These are phyloP conservation scores for Aleurites moluccanus DNA, from an alignment of 441 rosid species.

Conservation along the genomic window DNA sequence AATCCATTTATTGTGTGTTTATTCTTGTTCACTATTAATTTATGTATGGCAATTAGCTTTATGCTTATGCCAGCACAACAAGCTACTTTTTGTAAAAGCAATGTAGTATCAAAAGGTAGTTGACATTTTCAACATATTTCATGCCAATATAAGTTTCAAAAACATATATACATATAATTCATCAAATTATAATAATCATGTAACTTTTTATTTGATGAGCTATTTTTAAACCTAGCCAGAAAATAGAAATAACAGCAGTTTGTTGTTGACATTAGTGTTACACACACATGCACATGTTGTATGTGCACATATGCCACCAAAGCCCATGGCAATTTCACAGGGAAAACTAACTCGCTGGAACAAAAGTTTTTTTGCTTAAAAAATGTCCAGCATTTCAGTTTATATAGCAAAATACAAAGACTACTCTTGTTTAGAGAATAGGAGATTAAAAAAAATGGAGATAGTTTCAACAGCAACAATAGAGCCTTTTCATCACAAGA, in stretches of 20 bases:
- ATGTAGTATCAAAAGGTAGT: not conserved
- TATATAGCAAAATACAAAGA: constrained; percentile 6
- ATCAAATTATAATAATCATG: not conserved
- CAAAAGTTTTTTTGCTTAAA: not conserved
- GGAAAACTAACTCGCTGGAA: not conserved
- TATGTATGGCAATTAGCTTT: not conserved
- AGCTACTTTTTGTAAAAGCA: not conserved
- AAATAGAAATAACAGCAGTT: not conserved
- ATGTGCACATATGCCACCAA: not conserved
- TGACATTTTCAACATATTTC: not conserved
- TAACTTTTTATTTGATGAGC: not conserved
- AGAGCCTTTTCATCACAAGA: constrained; percentile 14
- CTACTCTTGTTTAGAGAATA: not conserved
- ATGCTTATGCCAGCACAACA: not conserved
- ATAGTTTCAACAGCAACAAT: not conserved
- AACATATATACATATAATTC: not conserved
- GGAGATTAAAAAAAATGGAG: not conserved
- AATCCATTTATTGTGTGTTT: not conserved
- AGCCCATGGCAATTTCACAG: not conserved
- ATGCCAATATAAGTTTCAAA: not conserved
- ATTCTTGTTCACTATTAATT: not conserved
- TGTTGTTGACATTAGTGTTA: not conserved
- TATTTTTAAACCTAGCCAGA: not conserved
- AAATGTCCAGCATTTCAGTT: constrained; percentile 3
- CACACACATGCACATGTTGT: not conserved